Evolutionary conservation across 176 grass and related monocot species (phyloP).

Genomic region (Bromus sterilis): DNA sequence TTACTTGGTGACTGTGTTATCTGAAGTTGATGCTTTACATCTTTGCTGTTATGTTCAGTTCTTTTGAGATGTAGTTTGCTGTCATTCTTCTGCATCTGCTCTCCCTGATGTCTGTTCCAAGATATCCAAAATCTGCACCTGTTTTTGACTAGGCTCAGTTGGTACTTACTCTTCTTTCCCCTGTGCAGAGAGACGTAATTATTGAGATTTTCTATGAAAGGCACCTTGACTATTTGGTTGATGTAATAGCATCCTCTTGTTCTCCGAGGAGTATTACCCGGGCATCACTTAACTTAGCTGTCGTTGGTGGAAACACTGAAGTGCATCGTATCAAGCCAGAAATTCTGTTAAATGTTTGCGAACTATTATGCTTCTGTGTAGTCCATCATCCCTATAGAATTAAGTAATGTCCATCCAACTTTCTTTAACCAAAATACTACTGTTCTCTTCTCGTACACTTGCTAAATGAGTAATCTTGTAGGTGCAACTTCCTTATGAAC

Average conservation of each 20-base stretch:
- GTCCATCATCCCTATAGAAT: constrained; percentile 95
- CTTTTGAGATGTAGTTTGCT: not conserved
- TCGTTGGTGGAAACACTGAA: constrained; percentile 34
- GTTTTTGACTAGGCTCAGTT: constrained; percentile 11
- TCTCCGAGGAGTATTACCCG: constrained; percentile 31
- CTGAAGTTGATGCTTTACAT: not conserved
- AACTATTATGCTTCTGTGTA: constrained; percentile 94
- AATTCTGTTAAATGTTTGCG: constrained; percentile 94
- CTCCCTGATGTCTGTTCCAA: not conserved
- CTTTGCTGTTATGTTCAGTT: not conserved
- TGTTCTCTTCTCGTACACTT: constrained; percentile 15
- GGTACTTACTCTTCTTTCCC: constrained; percentile 24
- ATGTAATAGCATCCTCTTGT: constrained; percentile 92
- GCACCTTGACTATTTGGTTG: constrained; percentile 88
- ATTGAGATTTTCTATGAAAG: constrained; percentile 99
- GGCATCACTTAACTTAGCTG: constrained; percentile 24
- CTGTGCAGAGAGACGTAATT: constrained; percentile 73
- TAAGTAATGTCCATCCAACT: constrained; percentile 53
- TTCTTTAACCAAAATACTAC: constrained; percentile 13
- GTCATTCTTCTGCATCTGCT: not conserved
- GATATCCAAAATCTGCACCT: not conserved
- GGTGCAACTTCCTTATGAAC: constrained; percentile 92
- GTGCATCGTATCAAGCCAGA: constrained; percentile 53
- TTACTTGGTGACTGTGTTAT: not conserved
- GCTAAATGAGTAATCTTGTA: constrained; percentile 47